These are phyloP conservation scores for Stagonosporopsis cucurbitacearum DNA, from an alignment of 2,329 filamentous ascomycete species.

Conservation along the genomic window DNA sequence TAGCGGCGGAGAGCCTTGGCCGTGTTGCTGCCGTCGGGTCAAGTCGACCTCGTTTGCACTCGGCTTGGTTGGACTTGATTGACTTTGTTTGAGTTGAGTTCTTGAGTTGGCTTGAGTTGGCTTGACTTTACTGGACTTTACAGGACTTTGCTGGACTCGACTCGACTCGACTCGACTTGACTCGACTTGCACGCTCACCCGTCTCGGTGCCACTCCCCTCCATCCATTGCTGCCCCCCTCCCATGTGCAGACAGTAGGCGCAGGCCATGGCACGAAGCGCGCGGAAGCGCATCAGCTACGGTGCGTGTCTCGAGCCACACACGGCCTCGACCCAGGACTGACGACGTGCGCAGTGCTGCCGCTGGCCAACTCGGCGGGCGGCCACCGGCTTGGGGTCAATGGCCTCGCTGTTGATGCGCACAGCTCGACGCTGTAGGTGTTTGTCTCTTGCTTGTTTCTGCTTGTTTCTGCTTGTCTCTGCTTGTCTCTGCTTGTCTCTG, in stretches of 20 bases:
- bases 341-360: slow-evolving; percentile 66
- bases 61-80: too few relatives aligned
- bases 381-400: slow-evolving; percentile 93
- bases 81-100: too few relatives aligned
- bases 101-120: too few relatives aligned
- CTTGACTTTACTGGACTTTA: too few relatives aligned
- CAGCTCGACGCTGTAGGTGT: slow-evolving; percentile 78
- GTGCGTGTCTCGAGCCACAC: slow-evolving; percentile 41
- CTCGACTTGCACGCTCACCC: too few relatives aligned
- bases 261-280: slow-evolving; percentile 58
- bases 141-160: too few relatives aligned
- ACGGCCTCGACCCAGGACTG: not conserved
- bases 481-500: too few relatives aligned
- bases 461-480: too few relatives aligned
- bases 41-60: slow-evolving; percentile 1
- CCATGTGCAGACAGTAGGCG: slow-evolving; percentile 30
- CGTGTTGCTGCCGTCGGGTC: slow-evolving; percentile 5
- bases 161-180: too few relatives aligned
- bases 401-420: slow-evolving; percentile 85
- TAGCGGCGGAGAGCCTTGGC: slow-evolving; percentile 15
- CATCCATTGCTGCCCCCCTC: slow-evolving; percentile 7
- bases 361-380: slow-evolving; percentile 75
- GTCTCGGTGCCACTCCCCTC: not conserved
- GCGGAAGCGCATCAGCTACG: slow-evolving; percentile 61
- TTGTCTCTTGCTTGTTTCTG: not conserved